These are phyloP conservation scores for Backusella circina DNA, from an alignment of 192 early-diverging fungal species.

Conservation along the genomic window DNA sequence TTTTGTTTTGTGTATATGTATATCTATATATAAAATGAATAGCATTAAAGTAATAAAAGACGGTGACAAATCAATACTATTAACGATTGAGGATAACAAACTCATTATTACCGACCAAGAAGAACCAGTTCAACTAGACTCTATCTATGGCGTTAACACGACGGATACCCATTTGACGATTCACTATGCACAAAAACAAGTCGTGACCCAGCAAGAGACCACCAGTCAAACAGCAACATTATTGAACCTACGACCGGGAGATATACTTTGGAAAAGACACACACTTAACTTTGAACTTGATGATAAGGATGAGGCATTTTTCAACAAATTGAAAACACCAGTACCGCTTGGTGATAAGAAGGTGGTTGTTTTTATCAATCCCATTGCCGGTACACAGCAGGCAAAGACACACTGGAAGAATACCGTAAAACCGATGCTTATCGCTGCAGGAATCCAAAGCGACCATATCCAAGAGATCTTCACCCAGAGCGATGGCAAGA, in stretches of 20 bases:
- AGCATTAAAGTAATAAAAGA: not conserved
- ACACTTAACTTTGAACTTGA: not conserved
- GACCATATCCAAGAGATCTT: constrained; percentile 20
- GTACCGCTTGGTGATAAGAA: not conserved
- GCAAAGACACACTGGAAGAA: constrained; percentile 23
- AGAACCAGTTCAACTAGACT: not conserved
- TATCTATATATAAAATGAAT: not conserved
- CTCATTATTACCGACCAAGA: not conserved
- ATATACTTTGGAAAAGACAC: not conserved
- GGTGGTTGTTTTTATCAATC: constrained; percentile 38
- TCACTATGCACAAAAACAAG: not conserved
- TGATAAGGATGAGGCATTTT: not conserved
- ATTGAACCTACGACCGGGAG: not conserved
- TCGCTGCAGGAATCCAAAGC: constrained; percentile 16
- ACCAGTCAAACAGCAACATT: not conserved
- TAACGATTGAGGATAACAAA: not conserved
- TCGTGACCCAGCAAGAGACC: no score
- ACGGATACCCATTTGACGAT: not conserved
- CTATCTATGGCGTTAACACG: not conserved
- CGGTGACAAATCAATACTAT: not conserved
- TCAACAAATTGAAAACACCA: not conserved
- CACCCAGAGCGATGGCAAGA: constrained; percentile 16
- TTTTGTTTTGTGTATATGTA: not conserved
- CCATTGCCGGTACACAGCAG: constrained; percentile 31
- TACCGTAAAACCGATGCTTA: constrained; percentile 38